phyloP scores from a whole-genome alignment of 495 filamentous ascomycete genomes.

The Xylaria scruposa region DNA sequence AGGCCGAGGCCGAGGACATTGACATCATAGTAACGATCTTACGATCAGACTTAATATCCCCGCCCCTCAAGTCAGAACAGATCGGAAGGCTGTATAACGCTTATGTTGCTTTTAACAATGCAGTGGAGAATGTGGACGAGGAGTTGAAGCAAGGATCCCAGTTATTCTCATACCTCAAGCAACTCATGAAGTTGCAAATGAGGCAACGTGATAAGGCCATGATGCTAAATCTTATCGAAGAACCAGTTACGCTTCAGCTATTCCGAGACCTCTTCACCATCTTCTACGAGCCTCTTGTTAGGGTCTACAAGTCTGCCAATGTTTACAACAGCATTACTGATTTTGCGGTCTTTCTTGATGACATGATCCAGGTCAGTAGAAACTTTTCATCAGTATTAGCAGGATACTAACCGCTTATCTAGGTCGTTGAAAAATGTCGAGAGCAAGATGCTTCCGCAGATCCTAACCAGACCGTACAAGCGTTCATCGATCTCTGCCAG shows the following conservation, averaged over 20 bases:
- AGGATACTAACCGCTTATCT: conserved; percentile 27
- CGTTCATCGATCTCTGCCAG: conserved; percentile 96
- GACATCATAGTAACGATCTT: conserved; percentile 88
- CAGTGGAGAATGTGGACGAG: conserved; percentile 88
- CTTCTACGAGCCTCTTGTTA: conserved; percentile 95
- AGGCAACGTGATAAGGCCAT: conserved; percentile 93
- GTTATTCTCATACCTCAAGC: conserved; percentile 92
- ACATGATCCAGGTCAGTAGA: conserved; percentile 70
- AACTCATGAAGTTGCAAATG: conserved; percentile 89
- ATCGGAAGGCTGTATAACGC: conserved; percentile 87
- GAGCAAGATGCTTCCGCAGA: conserved; percentile 91
- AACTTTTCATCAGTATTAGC: background rate
- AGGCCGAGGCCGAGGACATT: conserved; percentile 71
- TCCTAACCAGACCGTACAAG: conserved; percentile 98
- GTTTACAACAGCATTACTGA: conserved; percentile 97
- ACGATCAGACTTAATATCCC: conserved; percentile 72
- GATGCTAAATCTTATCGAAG: conserved; percentile 96
- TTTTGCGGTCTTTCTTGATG: conserved; percentile 90
- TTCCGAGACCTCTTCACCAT: conserved; percentile 98
- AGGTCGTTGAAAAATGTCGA: conserved; percentile 85
- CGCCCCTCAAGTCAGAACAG: conserved; percentile 73
- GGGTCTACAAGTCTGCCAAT: conserved; percentile 98
- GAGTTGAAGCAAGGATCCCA: conserved; percentile 87
- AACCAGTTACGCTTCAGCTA: conserved; percentile 89
- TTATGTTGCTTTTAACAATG: conserved; percentile 95